These are phyloP conservation scores for Myxozyma neotropica DNA, from an alignment of 805 yeast species.

Conservation along the genomic window DNA sequence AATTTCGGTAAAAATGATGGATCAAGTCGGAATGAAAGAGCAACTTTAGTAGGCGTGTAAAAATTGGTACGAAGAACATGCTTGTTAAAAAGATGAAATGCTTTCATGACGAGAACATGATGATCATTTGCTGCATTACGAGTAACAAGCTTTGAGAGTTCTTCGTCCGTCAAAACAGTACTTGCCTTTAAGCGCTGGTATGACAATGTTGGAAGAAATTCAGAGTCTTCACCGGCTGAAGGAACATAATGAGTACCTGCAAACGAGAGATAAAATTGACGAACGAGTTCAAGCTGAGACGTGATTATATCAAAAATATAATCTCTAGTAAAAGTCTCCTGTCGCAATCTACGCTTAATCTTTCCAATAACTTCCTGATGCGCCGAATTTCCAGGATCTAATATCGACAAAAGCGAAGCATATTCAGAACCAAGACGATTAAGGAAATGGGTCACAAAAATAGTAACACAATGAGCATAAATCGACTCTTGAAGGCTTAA, in stretches of 20 bases:
- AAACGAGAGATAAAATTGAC: slow-evolving; percentile 84
- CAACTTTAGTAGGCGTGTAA: slow-evolving; percentile 91
- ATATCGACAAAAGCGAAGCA: slow-evolving; percentile 62
- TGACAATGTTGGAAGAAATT: slow-evolving; percentile 63
- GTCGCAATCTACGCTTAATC: slow-evolving; percentile 84
- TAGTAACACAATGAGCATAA: slow-evolving; percentile 90
- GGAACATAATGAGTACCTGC: slow-evolving; percentile 87
- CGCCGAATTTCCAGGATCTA: slow-evolving; percentile 63
- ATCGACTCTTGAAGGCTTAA: slow-evolving; percentile 92
- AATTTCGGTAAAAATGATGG: slow-evolving; percentile 80
- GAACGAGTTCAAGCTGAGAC: slow-evolving; percentile 68
- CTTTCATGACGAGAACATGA: slow-evolving; percentile 76
- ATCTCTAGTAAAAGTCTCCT: slow-evolving; percentile 88
- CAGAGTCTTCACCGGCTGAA: slow-evolving; percentile 44
- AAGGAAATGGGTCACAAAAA: slow-evolving; percentile 90
- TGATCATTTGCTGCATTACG: slow-evolving; percentile 76
- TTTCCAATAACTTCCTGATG: slow-evolving; percentile 75
- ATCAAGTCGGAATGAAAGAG: slow-evolving; percentile 86
- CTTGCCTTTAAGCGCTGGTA: slow-evolving; percentile 80
- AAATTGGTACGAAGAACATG: slow-evolving; percentile 90
- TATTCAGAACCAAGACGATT: slow-evolving; percentile 93
- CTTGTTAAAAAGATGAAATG: slow-evolving; percentile 81
- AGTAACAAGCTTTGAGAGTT: slow-evolving; percentile 67
- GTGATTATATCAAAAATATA: slow-evolving; percentile 77
- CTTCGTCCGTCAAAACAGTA: slow-evolving; percentile 72